A percentile compares a stretch with the other conserved stretches of the same genome.
Conservation (phyloP, 2,329 filamentous ascomycete genomes). For the Emergomyces pasteurianus region DNA sequence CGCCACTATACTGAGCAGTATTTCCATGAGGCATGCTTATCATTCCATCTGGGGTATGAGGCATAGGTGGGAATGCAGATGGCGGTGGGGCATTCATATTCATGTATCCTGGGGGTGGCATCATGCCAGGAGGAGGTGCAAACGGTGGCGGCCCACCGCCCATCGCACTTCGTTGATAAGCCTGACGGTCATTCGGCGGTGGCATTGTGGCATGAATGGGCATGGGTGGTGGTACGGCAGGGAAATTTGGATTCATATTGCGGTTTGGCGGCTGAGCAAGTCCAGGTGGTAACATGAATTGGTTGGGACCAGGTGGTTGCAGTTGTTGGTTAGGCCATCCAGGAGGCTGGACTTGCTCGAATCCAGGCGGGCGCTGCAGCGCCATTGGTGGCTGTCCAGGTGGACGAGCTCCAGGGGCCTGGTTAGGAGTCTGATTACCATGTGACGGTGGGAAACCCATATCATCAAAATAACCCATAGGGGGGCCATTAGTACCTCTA, state of each 20-base stretch:
- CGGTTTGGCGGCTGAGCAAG: slow-evolving; percentile 24
- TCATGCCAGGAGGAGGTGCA: slow-evolving; percentile 32
- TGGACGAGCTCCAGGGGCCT: slow-evolving; percentile 21
- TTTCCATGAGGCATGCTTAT: slow-evolving; percentile 26
- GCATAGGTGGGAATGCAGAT: slow-evolving; percentile 29
- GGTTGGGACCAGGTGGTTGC: slow-evolving; percentile 22
- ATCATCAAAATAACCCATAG: slow-evolving; percentile 31
- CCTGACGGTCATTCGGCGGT: slow-evolving; percentile 25
- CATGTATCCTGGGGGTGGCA: slow-evolving; percentile 35
- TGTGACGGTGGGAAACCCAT: slow-evolving; percentile 23
- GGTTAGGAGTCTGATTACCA: slow-evolving; percentile 23
- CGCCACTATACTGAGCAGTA: slow-evolving; percentile 24
- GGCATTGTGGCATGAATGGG: slow-evolving; percentile 24
- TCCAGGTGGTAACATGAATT: slow-evolving; percentile 28
- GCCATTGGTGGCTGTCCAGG: slow-evolving; percentile 26
- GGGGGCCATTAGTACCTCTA: slow-evolving; percentile 26
- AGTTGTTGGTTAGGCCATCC: slow-evolving; percentile 27
- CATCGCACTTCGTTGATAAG: slow-evolving; percentile 24
- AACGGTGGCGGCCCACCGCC: slow-evolving; percentile 18
- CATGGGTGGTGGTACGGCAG: slow-evolving; percentile 23
- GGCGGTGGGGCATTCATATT: slow-evolving; percentile 24
- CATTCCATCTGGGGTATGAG: slow-evolving; percentile 26
- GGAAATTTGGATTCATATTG: slow-evolving; percentile 27
- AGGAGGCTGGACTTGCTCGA: slow-evolving; percentile 31
- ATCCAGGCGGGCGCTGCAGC: slow-evolving; percentile 33